These are phyloP conservation scores for Colletotrichum nymphaeae DNA, from an alignment of 2,329 filamentous ascomycete species.

Conservation along the genomic window DNA sequence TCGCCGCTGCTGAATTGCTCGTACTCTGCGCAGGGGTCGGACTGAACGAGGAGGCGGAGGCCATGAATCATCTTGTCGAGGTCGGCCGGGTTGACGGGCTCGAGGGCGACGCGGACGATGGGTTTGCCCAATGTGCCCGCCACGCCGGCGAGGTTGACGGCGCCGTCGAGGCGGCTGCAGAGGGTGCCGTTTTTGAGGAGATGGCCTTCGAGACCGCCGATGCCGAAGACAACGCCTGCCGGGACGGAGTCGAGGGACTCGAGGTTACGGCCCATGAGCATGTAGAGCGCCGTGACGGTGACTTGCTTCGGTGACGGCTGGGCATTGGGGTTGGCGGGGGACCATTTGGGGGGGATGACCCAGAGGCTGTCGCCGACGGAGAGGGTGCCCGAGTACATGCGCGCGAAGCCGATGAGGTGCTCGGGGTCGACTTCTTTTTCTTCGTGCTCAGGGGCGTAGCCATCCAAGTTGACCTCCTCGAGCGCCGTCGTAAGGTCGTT, in stretches of 20 bases:
- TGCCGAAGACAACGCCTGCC: constrained; percentile 94
- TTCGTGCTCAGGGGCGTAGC: constrained; percentile 57
- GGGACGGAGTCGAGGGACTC: constrained; percentile 87
- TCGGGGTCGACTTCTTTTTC: constrained; percentile 79
- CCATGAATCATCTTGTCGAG: constrained; percentile 95
- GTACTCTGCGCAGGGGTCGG: constrained; percentile 95
- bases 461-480: constrained; percentile 69
- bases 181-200: constrained; percentile 97
- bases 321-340: constrained; percentile 79
- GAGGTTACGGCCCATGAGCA: constrained; percentile 93
- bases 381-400: constrained; percentile 91
- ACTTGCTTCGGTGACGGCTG: constrained; percentile 83
- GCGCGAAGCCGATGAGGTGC: constrained; percentile 92
- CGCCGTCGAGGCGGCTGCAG: constrained; percentile 86
- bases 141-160: constrained; percentile 91
- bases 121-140: constrained; percentile 79
- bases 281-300: constrained; percentile 87
- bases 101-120: constrained; percentile 95
- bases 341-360: constrained; percentile 93
- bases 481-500: constrained; percentile 71
- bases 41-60: constrained; percentile 87
- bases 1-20: constrained; percentile 93
- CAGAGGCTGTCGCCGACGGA: constrained; percentile 92
- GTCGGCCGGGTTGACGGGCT: constrained; percentile 90
- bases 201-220: constrained; percentile 90